These are phyloP conservation scores for Schwanniomyces polymorphus DNA, from an alignment of 805 yeast genomes.

Conservation along the genomic window DNA sequence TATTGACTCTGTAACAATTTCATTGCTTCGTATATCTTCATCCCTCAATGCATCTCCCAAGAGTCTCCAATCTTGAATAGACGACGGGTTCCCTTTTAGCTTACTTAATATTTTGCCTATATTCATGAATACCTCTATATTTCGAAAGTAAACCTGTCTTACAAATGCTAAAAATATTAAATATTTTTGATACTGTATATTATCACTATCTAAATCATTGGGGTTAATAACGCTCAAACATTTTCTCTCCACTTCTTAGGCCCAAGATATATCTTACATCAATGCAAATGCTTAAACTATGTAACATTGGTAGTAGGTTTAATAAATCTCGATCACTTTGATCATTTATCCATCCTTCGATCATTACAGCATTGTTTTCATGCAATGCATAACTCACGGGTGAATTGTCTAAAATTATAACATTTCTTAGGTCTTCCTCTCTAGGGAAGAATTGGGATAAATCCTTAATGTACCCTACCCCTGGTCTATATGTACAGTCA, in stretches of 20 bases:
- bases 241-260: conserved; percentile 68
- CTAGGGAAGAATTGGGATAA: conserved; percentile 46
- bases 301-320: conserved; percentile 76
- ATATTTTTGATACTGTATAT: neutral
- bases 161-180: neutral
- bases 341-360: conserved; percentile 98
- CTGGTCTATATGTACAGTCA: conserved; percentile 74
- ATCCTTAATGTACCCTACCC: conserved; percentile 76
- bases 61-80: conserved; percentile 3
- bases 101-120: neutral
- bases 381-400: conserved; percentile 86
- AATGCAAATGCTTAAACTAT: conserved; percentile 72
- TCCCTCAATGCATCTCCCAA: conserved; percentile 22
- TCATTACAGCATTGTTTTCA: conserved; percentile 84
- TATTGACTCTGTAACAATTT: conserved; percentile 7
- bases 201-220: neutral
- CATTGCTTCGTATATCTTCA: conserved; percentile 13
- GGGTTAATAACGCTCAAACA: conserved; percentile 40
- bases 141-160: neutral
- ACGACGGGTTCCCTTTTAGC: neutral
- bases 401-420: conserved; percentile 86
- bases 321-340: conserved; percentile 86
- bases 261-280: conserved; percentile 83
- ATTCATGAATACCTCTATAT: neutral
- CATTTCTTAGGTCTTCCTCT: conserved; percentile 68